Percentiles rank a stretch among this genome's conserved stretches.
Evolutionary conservation across 2,329 filamentous ascomycete genomes (phyloP).

Genomic region (Pyricularia pennisetigena): DNA sequence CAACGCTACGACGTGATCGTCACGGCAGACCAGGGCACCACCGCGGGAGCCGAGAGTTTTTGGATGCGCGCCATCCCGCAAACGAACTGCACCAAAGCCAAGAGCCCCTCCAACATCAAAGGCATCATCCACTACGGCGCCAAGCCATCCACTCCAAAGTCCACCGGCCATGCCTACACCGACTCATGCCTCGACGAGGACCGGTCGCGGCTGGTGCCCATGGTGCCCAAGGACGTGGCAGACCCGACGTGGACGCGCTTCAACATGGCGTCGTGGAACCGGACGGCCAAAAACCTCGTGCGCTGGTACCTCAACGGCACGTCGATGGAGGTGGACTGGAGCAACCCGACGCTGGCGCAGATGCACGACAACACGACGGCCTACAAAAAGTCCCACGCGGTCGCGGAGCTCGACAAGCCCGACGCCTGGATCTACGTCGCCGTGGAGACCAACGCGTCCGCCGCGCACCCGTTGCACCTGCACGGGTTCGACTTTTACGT

Average conservation of each 20-base stretch:
- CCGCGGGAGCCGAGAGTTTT: conserved; percentile 13
- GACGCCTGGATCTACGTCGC: conserved; percentile 46
- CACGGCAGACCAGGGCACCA: conserved; percentile 18
- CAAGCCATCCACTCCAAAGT: conserved; percentile 5
- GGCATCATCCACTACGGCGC: conserved; percentile 16
- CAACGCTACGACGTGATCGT: conserved; percentile 34
- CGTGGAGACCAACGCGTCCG: conserved; percentile 28
- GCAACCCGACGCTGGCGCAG: conserved; percentile 17
- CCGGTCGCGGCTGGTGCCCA: neutral
- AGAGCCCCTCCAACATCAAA: conserved; percentile 2
- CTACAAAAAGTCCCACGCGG: conserved; percentile 15
- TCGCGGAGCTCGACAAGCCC: conserved; percentile 17
- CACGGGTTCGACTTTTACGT: conserved; percentile 51
- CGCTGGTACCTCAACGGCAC: conserved; percentile 17
- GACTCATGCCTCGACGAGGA: conserved; percentile 3
- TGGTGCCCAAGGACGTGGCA: neutral
- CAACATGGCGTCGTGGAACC: neutral
- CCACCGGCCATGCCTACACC: neutral
- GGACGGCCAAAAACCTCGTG: neutral
- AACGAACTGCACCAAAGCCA: neutral
- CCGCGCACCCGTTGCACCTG: conserved; percentile 53
- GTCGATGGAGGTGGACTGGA: conserved; percentile 20
- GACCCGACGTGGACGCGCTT: neutral
- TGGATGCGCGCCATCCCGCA: conserved; percentile 15
- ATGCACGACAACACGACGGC: conserved; percentile 11